phyloP scores from a whole-genome alignment of 441 rosid species.

The Geranium incanum region DNA sequence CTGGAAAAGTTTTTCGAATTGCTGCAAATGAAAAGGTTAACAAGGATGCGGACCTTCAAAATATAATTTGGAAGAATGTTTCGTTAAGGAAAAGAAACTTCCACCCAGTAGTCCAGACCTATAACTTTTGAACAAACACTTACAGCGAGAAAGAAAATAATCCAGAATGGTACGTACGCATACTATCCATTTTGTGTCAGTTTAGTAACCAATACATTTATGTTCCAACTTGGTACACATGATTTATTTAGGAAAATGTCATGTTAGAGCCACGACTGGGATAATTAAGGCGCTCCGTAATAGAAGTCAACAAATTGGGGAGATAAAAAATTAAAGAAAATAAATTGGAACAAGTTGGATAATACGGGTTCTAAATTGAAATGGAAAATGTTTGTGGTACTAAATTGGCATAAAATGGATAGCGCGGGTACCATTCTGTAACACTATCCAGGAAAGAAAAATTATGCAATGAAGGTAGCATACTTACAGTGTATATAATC shows the following conservation, averaged over 20 bases:
- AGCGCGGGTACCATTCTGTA: neutral
- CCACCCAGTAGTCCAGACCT: too few relatives aligned
- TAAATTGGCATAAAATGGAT: too few relatives aligned
- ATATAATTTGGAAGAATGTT: neutral
- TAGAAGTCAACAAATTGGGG: neutral
- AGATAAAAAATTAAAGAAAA: neutral
- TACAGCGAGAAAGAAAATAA: neutral
- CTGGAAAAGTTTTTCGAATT: slow-evolving; percentile 90
- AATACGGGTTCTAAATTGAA: neutral
- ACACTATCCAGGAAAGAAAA: neutral
- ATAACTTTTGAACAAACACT: neutral
- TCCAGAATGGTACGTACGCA: neutral
- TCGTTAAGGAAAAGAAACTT: neutral
- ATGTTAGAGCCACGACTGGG: neutral
- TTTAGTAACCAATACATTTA: too few relatives aligned
- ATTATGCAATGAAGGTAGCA: slow-evolving; percentile 10
- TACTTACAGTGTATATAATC: slow-evolving; percentile 85
- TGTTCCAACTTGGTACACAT: neutral
- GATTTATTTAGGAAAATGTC: too few relatives aligned
- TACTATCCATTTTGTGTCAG: too few relatives aligned
- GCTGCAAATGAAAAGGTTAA: slow-evolving; percentile 43
- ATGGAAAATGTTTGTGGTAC: too few relatives aligned
- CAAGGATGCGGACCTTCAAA: slow-evolving; percentile 12
- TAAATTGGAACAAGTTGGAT: neutral
- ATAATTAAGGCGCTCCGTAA: neutral